These are phyloP conservation scores for Monilinia aucupariae DNA, from an alignment of 2,329 filamentous ascomycete species.

Conservation along the genomic window DNA sequence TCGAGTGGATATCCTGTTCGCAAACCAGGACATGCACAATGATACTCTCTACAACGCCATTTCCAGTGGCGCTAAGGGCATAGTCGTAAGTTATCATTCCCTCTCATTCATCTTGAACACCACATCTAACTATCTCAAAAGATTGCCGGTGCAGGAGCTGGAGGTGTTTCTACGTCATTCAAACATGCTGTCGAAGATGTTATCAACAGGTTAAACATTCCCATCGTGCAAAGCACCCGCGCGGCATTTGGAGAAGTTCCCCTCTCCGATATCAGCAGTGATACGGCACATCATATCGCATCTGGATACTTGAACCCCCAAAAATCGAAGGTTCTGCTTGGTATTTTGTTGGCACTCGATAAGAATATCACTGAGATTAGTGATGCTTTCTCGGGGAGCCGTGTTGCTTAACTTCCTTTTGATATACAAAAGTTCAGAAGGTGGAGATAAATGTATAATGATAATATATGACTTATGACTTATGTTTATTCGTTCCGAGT, in stretches of 20 bases:
- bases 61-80: slow-evolving; percentile 46
- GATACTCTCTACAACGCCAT: slow-evolving; percentile 45
- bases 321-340: slow-evolving; percentile 49
- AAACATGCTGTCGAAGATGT: slow-evolving; percentile 40
- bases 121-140: neutral
- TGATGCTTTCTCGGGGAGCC: slow-evolving; percentile 19
- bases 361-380: slow-evolving; percentile 26
- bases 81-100: slow-evolving; percentile 37
- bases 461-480: neutral
- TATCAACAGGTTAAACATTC: slow-evolving; percentile 42
- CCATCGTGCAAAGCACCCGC: slow-evolving; percentile 48
- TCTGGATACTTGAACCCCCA: slow-evolving; percentile 51
- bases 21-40: slow-evolving; percentile 48
- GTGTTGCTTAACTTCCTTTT: neutral
- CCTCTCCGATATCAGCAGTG: slow-evolving; percentile 10
- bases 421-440: neutral
- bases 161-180: slow-evolving; percentile 42
- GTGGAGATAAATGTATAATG: neutral
- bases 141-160: slow-evolving; percentile 50
- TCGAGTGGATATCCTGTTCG: slow-evolving; percentile 52
- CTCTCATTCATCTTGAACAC: neutral
- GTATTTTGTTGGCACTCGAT: slow-evolving; percentile 23
- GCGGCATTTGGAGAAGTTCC: slow-evolving; percentile 42
- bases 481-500: neutral
- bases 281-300: slow-evolving; percentile 36